Conservation (phyloP, 495 filamentous ascomycete species). For the Hypoxylon fuscum region DNA sequence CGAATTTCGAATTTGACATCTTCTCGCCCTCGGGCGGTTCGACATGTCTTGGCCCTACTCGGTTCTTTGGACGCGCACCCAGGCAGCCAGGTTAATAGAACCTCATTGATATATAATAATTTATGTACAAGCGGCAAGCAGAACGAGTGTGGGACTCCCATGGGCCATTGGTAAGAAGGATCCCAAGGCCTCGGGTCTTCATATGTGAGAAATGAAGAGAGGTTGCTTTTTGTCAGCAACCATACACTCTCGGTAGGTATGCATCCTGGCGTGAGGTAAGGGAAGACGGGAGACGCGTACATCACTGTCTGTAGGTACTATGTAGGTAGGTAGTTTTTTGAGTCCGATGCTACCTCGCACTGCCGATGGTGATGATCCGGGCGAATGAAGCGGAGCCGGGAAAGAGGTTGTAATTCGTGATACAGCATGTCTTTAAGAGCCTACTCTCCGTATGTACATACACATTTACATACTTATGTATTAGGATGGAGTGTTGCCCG, state of each 20-base stretch:
- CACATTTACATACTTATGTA: no score
- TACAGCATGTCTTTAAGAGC: neutral
- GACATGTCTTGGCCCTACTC: conserved; percentile 8
- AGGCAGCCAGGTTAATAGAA: no score
- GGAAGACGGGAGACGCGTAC: conserved; percentile 4
- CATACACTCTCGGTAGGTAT: neutral
- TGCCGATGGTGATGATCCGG: conserved; percentile 29
- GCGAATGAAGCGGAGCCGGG: conserved; percentile 19
- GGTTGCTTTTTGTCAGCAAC: conserved; percentile 14
- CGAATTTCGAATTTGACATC: neutral
- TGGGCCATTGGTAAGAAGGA: conserved; percentile 28
- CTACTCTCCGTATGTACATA: no score
- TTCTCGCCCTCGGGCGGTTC: neutral
- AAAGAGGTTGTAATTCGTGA: conserved; percentile 8
- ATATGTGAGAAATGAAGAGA: conserved; percentile 25
- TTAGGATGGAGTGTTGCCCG: neutral
- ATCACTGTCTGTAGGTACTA: neutral
- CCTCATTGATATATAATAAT: conserved; percentile 6
- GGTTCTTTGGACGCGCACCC: no score
- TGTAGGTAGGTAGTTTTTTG: conserved; percentile 2
- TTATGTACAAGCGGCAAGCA: neutral
- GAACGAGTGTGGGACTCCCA: neutral
- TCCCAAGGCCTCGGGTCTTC: conserved; percentile 21
- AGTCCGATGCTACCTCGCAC: conserved; percentile 26
- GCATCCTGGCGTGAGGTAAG: conserved; percentile 25